A percentile compares a stretch with the other conserved stretches of the same genome.
Conservation (phyloP, 2,329 filamentous ascomycete species). For the Cadophora malorum region DNA sequence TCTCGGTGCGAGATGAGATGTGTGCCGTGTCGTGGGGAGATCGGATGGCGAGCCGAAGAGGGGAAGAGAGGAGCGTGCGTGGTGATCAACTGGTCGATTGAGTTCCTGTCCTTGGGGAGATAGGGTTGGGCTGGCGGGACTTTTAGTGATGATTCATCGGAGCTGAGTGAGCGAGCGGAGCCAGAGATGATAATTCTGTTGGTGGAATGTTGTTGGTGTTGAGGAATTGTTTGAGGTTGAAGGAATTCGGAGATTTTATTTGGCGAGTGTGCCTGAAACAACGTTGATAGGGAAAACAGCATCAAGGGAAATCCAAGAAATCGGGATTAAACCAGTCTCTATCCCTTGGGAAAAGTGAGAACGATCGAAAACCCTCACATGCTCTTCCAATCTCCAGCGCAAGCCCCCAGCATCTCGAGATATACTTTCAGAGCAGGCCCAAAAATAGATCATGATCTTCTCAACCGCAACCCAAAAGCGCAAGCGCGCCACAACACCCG, state of each 20-base stretch:
- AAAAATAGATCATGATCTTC: background rate
- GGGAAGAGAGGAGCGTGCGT: slow-evolving; percentile 3
- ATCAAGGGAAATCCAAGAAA: background rate
- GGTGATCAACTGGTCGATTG: background rate
- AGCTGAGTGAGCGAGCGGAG: background rate
- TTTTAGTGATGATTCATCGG: background rate
- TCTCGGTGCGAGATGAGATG: background rate
- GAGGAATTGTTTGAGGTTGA: slow-evolving; percentile 11
- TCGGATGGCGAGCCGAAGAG: background rate
- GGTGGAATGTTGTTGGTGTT: slow-evolving; percentile 3
- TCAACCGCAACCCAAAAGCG: background rate
- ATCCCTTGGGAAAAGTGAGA: background rate
- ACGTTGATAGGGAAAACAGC: background rate
- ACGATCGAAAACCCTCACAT: background rate
- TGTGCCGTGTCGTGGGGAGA: slow-evolving; percentile 2
- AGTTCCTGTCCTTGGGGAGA: background rate
- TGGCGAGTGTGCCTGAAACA: background rate
- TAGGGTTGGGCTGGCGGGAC: background rate
- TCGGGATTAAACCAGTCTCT: background rate
- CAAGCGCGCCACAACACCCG: slow-evolving; percentile 1
- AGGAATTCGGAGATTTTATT: slow-evolving; percentile 8
- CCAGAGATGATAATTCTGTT: background rate
- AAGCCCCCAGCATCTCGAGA: background rate
- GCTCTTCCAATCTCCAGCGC: background rate
- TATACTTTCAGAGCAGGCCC: background rate